Base-by-base conservation (phyloP, 345 rosid genomes). In the Toxicodendron radicans region DNA sequence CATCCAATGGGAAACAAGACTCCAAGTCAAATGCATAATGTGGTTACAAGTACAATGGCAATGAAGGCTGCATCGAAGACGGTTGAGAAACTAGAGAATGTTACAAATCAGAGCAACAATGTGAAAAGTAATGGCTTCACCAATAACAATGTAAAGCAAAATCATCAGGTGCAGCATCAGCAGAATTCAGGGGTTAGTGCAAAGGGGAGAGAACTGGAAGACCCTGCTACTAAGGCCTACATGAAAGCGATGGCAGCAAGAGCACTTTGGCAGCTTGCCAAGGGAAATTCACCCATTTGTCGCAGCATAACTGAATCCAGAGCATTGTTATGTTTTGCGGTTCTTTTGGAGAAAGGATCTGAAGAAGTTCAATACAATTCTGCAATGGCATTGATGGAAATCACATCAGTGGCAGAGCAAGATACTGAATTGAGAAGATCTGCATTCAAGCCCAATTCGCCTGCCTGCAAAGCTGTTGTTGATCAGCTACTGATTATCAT, bases 191-290 rank as follows among this genome's bases (percentile, higher is more conserved):
- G 90, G 30, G 75, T 77, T 72, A 85, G 70, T 66, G 57, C 83
- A 16, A 88, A 90, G 70, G 97, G 93, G 13, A 87, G 97, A 73
- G 99, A 95, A 61, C 75, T 81, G 2, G 99, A 95, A 81, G 97
- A 91, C 73, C 89, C 97, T 52, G 88, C 74, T 48, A 88, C 91
- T 35, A 95, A 95, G 85, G 79, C 94, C 5, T 75, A 80, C 30
- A 92, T 92, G 95, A 95, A 95, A 66, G 95, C 91, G 32, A 87
- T 90, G 99, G 95, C 99, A 46, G 95, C 97, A 8, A 85, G 88
- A 75, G 99, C 99, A 43, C 89, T 95, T 10, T 87, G 99, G 97
- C 87, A 83, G 20, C 97, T 95, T 60, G 95, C 97, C 4, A 83
- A 72, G 58, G 97, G 84, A 32, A 95, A 95, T 78, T 70, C 97